phyloP scores from a whole-genome alignment of 1,284 basidiomycete species.

The Lentinula novae-zelandiae region DNA sequence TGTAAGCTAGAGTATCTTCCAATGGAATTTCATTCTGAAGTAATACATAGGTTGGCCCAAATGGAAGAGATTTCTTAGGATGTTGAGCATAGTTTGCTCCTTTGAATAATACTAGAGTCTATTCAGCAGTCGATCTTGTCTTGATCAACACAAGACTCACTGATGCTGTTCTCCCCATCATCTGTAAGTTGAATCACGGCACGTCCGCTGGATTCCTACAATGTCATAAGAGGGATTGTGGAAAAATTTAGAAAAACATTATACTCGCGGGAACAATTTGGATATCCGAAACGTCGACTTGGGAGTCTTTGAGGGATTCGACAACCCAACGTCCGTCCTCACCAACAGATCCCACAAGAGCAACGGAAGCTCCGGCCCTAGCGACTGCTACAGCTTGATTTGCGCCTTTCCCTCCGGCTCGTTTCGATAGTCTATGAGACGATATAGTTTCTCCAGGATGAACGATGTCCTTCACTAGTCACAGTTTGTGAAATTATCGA shows the following conservation, averaged over 20 bases:
- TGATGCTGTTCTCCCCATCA: constrained; percentile 56
- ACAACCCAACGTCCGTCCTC: constrained; percentile 45
- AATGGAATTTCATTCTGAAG: constrained; percentile 57
- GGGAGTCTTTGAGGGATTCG: constrained; percentile 32
- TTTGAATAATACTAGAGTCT: constrained; percentile 45
- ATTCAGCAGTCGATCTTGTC: neutral
- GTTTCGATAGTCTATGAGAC: constrained; percentile 40
- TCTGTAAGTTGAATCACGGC: constrained; percentile 55
- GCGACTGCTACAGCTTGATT: constrained; percentile 57
- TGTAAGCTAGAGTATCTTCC: constrained; percentile 34
- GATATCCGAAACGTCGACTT: constrained; percentile 36
- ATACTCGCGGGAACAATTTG: constrained; percentile 35
- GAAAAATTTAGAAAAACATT: neutral
- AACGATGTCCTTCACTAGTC: constrained; percentile 44
- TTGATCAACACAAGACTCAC: constrained; percentile 26
- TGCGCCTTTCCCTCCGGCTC: constrained; percentile 55
- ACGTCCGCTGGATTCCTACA: constrained; percentile 47
- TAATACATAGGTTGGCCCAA: constrained; percentile 40
- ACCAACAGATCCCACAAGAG: constrained; percentile 47
- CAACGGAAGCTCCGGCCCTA: constrained; percentile 40
- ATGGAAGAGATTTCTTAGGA: constrained; percentile 28
- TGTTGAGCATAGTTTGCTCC: constrained; percentile 48
- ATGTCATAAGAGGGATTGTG: neutral
- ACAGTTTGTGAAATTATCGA: neutral
- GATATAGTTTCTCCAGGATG: constrained; percentile 56